Percentiles rank a stretch among this genome's conserved stretches.
Conservation (phyloP, 352 stramenopile genomes). For the Phytophthora kernoviae region DNA sequence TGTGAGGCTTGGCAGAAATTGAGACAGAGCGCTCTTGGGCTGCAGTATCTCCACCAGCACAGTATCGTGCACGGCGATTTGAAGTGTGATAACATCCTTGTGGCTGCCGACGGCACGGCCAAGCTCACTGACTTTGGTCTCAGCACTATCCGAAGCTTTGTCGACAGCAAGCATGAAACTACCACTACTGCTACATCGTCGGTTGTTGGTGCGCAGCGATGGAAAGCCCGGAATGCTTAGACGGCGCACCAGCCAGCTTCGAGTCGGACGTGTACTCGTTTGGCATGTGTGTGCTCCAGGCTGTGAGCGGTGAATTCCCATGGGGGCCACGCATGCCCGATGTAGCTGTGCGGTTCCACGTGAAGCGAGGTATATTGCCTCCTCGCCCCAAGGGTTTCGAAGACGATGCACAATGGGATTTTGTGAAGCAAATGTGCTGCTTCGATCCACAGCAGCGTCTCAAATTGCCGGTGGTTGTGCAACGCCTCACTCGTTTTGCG, state of each 20-base stretch:
- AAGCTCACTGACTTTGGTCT: slow-evolving; percentile 44
- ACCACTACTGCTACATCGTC: background rate
- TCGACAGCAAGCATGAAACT: slow-evolving; percentile 15
- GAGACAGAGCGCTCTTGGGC: slow-evolving; percentile 26
- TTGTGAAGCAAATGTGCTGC: slow-evolving; percentile 37
- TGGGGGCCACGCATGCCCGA: slow-evolving; percentile 34
- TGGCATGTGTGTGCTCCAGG: slow-evolving; percentile 42
- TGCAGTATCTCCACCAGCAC: slow-evolving; percentile 42
- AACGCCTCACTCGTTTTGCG: slow-evolving; percentile 33
- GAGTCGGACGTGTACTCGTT: slow-evolving; percentile 43
- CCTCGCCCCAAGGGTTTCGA: slow-evolving; percentile 29
- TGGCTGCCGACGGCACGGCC: slow-evolving; percentile 30
- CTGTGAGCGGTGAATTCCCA: slow-evolving; percentile 30
- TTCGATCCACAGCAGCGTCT: slow-evolving; percentile 36
- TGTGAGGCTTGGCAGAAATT: slow-evolving; percentile 35
- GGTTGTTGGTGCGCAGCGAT: slow-evolving; percentile 28
- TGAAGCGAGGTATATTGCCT: slow-evolving; percentile 25
- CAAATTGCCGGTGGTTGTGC: slow-evolving; percentile 35
- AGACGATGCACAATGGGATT: slow-evolving; percentile 30
- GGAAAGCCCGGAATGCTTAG: slow-evolving; percentile 36
- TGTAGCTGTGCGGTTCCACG: slow-evolving; percentile 35
- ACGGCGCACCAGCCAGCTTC: slow-evolving; percentile 21
- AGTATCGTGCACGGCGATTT: slow-evolving; percentile 42
- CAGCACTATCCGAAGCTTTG: slow-evolving; percentile 25
- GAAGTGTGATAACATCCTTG: slow-evolving; percentile 50